Evolutionary conservation across 2,329 filamentous ascomycete genomes (phyloP), one percentile per base, ranked within the genome.

Genomic region (Talaromyces sp.): DNA sequence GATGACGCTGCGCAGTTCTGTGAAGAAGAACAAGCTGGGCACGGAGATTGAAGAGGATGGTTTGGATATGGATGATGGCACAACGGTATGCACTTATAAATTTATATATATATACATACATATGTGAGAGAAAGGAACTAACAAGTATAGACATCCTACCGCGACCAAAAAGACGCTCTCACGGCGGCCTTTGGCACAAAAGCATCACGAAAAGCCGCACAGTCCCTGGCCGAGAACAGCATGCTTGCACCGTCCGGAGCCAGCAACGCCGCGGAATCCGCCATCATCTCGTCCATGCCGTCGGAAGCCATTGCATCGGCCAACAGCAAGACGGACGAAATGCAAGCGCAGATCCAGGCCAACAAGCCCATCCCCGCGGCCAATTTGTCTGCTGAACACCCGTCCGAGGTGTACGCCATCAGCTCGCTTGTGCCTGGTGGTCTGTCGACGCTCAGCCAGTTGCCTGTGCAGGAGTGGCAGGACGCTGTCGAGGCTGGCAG

Each of bases 1-100:
- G 67, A 71, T 86, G 57, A 82, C 78, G 4, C 74, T 87, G n/a
- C 78, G 83, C 54, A 81, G 79, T 59, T 79, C 69, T 51, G 66
- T 80, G 26, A 70, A 76, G 52, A 72, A 67, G 56, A 62, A 65
- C 35, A 67, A 66, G 53, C 27, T 41, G 3, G 31, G 27, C 19
- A 66, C 63, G 26, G 65, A 67, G 6, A 69, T 72, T 3, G 69
- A 71, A 8, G 64, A 65, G 12, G 61, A 65, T 48, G 60, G 61
- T 10, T 61, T 52, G 21, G 70, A 70, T 27, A 64, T 68, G 35
- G 69, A 51, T 29, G 48, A 52, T n/a, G 48, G 70, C 32, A 68
- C 68, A 26, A 65, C 66, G 64, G 74, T 75, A 64, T 50, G 66
- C n/a, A n/a, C n/a, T n/a, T n/a, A n/a, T n/a, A n/a, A n/a, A n/a